phyloP scores from a whole-genome alignment of 768 basidiomycete species.

The Tylopilus subfusipes region DNA sequence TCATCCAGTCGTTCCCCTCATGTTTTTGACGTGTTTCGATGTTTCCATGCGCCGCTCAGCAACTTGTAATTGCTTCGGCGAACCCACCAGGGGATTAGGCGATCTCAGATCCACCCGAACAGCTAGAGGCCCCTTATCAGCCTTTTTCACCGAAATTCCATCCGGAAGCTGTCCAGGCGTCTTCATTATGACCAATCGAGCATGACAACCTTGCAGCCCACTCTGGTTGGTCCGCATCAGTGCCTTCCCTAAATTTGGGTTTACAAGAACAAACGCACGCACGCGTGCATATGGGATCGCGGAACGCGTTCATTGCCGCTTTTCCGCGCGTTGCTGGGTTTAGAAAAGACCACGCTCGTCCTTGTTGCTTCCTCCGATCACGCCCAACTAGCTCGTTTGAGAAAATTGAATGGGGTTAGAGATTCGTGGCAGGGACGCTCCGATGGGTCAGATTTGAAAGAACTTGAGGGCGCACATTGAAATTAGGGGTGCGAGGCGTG shows the following conservation, averaged over 20 bases:
- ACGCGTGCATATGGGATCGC: slow-evolving; percentile 8
- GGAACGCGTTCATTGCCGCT: slow-evolving; percentile 26
- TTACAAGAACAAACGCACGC: neutral
- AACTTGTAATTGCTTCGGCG: slow-evolving; percentile 16
- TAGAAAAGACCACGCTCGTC: neutral
- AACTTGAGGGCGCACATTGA: neutral
- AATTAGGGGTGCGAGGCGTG: neutral
- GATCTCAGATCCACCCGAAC: slow-evolving; percentile 27
- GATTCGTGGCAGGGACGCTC: slow-evolving; percentile 10
- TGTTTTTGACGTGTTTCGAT: slow-evolving; percentile 27
- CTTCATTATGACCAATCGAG: slow-evolving; percentile 21
- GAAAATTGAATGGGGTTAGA: slow-evolving; percentile 15
- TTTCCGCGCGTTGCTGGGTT: slow-evolving; percentile 13
- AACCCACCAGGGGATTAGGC: slow-evolving; percentile 17
- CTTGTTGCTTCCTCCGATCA: slow-evolving; percentile 15
- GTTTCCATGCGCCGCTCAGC: slow-evolving; percentile 12
- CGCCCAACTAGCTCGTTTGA: slow-evolving; percentile 6
- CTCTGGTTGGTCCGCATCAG: slow-evolving; percentile 11
- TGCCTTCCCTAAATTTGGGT: slow-evolving; percentile 1
- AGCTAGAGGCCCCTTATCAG: slow-evolving; percentile 24
- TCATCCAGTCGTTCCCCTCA: slow-evolving; percentile 20
- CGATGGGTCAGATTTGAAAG: neutral
- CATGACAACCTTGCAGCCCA: slow-evolving; percentile 8
- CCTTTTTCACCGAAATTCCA: slow-evolving; percentile 24
- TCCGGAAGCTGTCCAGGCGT: slow-evolving; percentile 11